phyloP scores from a whole-genome alignment of 2,329 filamentous ascomycete genomes.

The Boeremia lycopersici region DNA sequence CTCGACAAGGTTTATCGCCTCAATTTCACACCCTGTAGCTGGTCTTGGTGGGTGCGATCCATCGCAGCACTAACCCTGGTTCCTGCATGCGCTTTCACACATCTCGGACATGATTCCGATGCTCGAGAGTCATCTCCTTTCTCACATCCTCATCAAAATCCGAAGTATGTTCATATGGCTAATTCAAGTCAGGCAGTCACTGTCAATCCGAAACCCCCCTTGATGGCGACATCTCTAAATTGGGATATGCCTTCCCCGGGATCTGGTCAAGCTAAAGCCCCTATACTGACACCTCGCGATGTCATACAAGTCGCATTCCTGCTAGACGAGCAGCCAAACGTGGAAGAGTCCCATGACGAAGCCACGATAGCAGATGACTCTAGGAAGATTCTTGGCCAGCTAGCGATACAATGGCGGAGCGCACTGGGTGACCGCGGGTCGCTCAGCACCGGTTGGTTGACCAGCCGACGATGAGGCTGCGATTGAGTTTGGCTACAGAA shows the following conservation, averaged over 20 bases:
- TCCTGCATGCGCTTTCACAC: slow-evolving; percentile 16
- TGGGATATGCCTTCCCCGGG: slow-evolving; percentile 56
- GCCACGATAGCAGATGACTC: slow-evolving; percentile 40
- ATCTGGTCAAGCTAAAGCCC: slow-evolving; percentile 41
- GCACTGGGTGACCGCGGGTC: slow-evolving; percentile 89
- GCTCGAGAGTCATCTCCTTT: slow-evolving; percentile 11
- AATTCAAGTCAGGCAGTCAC: slow-evolving; percentile 43
- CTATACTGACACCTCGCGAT: slow-evolving; percentile 65
- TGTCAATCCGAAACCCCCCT: slow-evolving; percentile 59
- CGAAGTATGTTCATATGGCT: not conserved
- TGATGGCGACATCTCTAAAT: slow-evolving; percentile 60
- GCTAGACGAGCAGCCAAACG: slow-evolving; percentile 59
- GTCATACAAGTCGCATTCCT: slow-evolving; percentile 69
- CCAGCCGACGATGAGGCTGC: slow-evolving; percentile 40
- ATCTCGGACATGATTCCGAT: slow-evolving; percentile 21
- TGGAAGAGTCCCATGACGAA: slow-evolving; percentile 53
- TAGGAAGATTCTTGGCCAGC: slow-evolving; percentile 73
- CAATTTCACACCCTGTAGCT: slow-evolving; percentile 13
- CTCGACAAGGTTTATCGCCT: slow-evolving; percentile 16
- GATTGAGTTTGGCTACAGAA: slow-evolving; percentile 6
- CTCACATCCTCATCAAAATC: not conserved
- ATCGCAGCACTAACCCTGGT: slow-evolving; percentile 14
- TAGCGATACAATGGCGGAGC: slow-evolving; percentile 86
- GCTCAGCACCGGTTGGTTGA: slow-evolving; percentile 82
- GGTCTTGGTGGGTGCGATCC: slow-evolving; percentile 1